phyloP scores from a whole-genome alignment of 148 eudicot species.

The Rhododendron ovatum region DNA sequence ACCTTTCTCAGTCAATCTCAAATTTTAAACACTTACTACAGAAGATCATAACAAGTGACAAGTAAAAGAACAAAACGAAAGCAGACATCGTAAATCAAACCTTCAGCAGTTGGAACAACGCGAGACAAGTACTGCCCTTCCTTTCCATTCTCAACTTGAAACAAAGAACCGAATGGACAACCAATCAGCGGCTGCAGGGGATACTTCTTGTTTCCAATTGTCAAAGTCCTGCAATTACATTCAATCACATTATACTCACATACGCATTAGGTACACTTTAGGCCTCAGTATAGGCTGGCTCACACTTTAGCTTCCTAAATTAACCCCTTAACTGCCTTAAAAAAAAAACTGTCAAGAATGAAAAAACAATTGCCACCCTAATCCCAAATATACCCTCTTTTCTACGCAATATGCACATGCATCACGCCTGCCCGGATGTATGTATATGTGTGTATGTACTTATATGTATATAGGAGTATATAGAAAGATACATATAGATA shows the following conservation, averaged over 20 bases:
- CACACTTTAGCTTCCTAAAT: not conserved
- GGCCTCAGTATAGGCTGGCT: not conserved
- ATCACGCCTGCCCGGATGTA: not conserved
- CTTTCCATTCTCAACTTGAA: slow-evolving; percentile 62
- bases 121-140: slow-evolving; percentile 66
- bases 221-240: slow-evolving; percentile 54
- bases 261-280: not conserved
- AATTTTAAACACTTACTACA: not conserved
- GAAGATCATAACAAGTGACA: not conserved
- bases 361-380: not conserved
- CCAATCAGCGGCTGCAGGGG: slow-evolving; percentile 77
- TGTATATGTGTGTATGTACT: not conserved
- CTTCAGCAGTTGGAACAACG: slow-evolving; percentile 38
- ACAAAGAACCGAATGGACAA: slow-evolving; percentile 77
- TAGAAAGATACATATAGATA: too few relatives aligned
- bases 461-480: too few relatives aligned
- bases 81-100: slow-evolving; percentile 18
- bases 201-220: slow-evolving; percentile 65
- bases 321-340: not conserved
- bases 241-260: not conserved
- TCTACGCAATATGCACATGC: not conserved
- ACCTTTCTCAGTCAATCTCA: not conserved
- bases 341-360: not conserved
- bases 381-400: not conserved
- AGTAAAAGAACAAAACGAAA: not conserved